A percentile compares a stretch with the other conserved stretches of the same genome.
phyloP scores from a whole-genome alignment of 179 eudicot species.

The Silene noctiflora region DNA sequence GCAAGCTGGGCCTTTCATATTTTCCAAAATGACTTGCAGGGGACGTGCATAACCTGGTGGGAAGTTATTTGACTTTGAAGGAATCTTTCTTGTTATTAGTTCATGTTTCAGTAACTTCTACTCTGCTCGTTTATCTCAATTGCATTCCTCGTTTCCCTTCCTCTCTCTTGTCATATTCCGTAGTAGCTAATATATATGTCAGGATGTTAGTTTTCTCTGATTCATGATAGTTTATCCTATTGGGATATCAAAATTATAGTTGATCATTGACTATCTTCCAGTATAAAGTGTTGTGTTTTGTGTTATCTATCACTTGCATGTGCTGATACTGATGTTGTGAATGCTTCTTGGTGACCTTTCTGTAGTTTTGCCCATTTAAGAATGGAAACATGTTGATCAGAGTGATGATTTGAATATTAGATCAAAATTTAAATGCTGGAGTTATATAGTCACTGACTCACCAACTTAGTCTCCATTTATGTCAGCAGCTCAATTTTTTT shows the following conservation, averaged over 20 bases:
- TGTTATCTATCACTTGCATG: neutral
- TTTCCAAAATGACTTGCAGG: neutral
- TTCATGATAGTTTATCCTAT: neutral
- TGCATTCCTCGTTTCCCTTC: neutral
- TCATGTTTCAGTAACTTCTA: neutral
- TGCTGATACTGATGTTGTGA: neutral
- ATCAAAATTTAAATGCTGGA: no score
- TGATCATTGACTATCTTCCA: neutral
- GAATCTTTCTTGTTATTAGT: neutral
- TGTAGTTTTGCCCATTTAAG: no score
- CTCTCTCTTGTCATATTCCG: neutral
- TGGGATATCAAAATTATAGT: neutral
- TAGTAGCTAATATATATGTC: neutral
- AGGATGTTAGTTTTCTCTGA: neutral
- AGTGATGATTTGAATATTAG: neutral
- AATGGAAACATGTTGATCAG: neutral
- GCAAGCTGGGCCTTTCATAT: neutral
- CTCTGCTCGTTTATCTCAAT: neutral
- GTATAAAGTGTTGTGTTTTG: neutral
- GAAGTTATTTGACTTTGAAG: neutral
- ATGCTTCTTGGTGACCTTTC: neutral
- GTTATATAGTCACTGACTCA: no score
- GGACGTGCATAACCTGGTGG: neutral
- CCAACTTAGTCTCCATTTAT: no score
- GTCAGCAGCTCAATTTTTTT: no score